Evolutionary conservation across 306 rosid species (phyloP).

Genomic region (Erythrophleum fordii): DNA sequence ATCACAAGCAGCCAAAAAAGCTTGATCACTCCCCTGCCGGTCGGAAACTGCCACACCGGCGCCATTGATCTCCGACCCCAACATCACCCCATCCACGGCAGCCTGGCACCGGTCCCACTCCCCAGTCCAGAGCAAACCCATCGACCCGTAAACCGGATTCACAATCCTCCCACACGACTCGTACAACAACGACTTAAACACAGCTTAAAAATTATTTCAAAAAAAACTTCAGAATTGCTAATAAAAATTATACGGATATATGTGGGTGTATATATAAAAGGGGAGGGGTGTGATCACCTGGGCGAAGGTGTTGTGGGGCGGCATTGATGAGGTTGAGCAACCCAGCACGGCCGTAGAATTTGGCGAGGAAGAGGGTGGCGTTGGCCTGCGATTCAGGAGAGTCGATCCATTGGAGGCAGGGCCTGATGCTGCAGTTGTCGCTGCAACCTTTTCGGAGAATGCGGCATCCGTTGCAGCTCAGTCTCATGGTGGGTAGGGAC

Average conservation of each 20-base stretch:
- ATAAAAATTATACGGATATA: neutral
- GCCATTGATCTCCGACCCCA: slow-evolving; percentile 39
- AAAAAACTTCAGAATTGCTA: neutral
- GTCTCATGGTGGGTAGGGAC: slow-evolving; percentile 42
- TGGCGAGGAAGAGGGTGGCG: slow-evolving; percentile 82
- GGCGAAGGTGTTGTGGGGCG: slow-evolving; percentile 47
- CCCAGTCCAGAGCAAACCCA: slow-evolving; percentile 61
- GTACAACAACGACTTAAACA: slow-evolving; percentile 64
- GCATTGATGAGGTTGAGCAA: slow-evolving; percentile 70
- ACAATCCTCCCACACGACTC: slow-evolving; percentile 78
- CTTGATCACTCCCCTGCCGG: neutral
- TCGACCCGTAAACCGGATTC: slow-evolving; percentile 67
- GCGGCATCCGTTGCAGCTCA: slow-evolving; percentile 84
- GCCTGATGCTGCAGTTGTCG: slow-evolving; percentile 58
- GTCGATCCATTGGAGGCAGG: slow-evolving; percentile 67
- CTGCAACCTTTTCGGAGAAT: slow-evolving; percentile 71
- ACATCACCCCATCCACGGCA: slow-evolving; percentile 60
- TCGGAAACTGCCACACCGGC: neutral
- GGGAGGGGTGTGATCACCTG: slow-evolving; percentile 38
- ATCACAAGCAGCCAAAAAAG: slow-evolving; percentile 29
- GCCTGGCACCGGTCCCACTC: slow-evolving; percentile 68
- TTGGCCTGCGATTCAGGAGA: slow-evolving; percentile 71
- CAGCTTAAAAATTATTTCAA: slow-evolving; percentile 21
- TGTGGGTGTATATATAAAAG: neutral
- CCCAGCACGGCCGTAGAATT: slow-evolving; percentile 77